Evolutionary conservation across 495 filamentous ascomycete genomes (phyloP), one percentile per base, ranked within the genome.

Genomic region (Hypoxylon perforatum): DNA sequence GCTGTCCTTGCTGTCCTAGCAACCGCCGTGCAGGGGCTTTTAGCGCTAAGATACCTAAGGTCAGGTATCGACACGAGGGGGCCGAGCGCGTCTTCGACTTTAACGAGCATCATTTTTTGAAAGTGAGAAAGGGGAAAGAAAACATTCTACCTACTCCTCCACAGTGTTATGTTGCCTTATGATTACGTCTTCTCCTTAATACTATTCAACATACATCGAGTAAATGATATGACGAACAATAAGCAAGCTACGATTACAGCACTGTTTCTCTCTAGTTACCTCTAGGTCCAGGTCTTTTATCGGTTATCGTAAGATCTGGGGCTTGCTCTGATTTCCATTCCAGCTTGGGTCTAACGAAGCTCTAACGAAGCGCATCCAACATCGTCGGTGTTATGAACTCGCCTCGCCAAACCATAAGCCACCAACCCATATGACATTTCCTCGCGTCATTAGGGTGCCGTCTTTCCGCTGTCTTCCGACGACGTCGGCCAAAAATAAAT

Each of bases 381-480:
- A 30, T 30, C 46, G 19, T 48, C 46, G 8, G 5, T 3, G 35
- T n/a, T n/a, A n/a, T 38, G 3, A 52, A 21, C 49, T 21, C 1
- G 1, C 9, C 12, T 41, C 33, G 8, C 30, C 35, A 38, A n/a
- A 56, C 25, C 28, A 35, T 6, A 63, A 28, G 25, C 49, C 12
- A 22, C 22, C 36, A 55, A 60, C 50, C 53, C 66, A 64, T 69
- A 66, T 70, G 67, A 57, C 51, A 70, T 70, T 63, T n/a, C 42
- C 62, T 61, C 51, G 39, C 35, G 33, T 25, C 56, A 45, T 22
- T n/a, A 53, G 41, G 49, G 50, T 57, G 56, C 48, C 39, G 28
- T 56, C 28, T 17, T 12, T 69, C 25, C 25, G 42, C 22, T 57
- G 17, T 46, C 22, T 56, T 18, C 45, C 42, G 50, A 47, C 50